Conservation (phyloP, 2,329 filamentous ascomycete genomes). For the Lachnellula occidentalis region DNA sequence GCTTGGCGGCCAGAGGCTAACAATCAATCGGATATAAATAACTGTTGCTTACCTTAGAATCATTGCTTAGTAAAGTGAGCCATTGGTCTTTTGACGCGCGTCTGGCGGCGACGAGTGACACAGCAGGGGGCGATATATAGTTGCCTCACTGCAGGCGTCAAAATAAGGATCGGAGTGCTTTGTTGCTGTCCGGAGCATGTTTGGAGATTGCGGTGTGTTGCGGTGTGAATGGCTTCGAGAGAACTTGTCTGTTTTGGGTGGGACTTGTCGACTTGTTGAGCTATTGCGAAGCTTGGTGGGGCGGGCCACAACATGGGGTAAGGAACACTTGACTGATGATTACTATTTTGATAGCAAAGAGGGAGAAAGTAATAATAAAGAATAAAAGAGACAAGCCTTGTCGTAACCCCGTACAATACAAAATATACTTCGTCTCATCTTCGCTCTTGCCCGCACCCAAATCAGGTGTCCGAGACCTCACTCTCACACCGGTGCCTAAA, state of each 20-base stretch:
- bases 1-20: constrained; percentile 16
- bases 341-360: neutral
- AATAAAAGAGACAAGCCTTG: too few species aligned
- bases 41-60: neutral
- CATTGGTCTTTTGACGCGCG: constrained; percentile 16
- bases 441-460: too few species aligned
- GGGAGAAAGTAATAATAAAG: neutral
- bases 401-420: too few species aligned
- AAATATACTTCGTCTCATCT: neutral
- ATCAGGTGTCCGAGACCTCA: too few species aligned
- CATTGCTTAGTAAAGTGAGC: neutral
- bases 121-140: constrained; percentile 2
- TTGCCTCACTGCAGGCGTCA: constrained; percentile 17
- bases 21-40: constrained; percentile 2
- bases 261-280: constrained; percentile 4
- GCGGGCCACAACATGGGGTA: neutral
- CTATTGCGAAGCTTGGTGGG: neutral
- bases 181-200: neutral
- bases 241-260: constrained; percentile 3
- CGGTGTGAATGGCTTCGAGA: neutral
- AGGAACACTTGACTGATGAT: neutral
- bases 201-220: constrained; percentile 9
- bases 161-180: constrained; percentile 6
- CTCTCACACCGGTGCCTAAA: neutral
- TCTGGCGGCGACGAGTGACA: constrained; percentile 10